A percentile compares a stretch with the other conserved stretches of the same genome.
These are phyloP conservation scores for Sphagnum magellanicum DNA, from an alignment of 228 moss, liverwort and hornwort genomes.

Conservation along the genomic window DNA sequence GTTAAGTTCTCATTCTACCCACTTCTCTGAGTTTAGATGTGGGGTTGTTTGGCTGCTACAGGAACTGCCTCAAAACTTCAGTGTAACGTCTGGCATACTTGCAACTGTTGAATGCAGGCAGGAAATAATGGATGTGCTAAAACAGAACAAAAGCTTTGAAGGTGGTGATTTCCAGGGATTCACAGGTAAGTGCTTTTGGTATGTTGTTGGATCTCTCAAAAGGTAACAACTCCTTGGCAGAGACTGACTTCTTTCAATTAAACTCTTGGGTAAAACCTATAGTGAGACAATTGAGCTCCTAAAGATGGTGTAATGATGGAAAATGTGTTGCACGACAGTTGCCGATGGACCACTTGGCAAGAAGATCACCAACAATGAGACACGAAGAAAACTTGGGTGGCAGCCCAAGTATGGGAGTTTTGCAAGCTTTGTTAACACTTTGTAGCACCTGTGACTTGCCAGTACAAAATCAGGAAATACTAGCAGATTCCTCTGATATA, in stretches of 20 bases:
- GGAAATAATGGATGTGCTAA: slow-evolving; percentile 67
- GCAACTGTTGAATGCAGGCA: slow-evolving; percentile 33
- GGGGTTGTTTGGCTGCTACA: neutral
- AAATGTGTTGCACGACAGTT: slow-evolving; percentile 36
- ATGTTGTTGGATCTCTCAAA: neutral
- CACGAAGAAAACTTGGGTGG: slow-evolving; percentile 62
- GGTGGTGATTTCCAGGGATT: slow-evolving; percentile 59
- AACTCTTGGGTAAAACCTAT: neutral
- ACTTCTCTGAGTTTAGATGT: neutral
- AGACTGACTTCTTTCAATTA: neutral
- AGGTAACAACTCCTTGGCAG: neutral
- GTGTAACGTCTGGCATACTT: slow-evolving; percentile 5
- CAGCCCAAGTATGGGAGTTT: slow-evolving; percentile 77
- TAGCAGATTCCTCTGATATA: no score
- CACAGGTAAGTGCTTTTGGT: slow-evolving; percentile 31
- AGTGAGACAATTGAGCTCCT: neutral
- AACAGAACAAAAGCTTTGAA: slow-evolving; percentile 66
- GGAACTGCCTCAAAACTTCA: neutral
- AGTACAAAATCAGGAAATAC: no score
- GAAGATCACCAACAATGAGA: slow-evolving; percentile 71
- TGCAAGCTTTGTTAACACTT: slow-evolving; percentile 32
- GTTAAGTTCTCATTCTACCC: neutral
- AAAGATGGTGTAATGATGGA: neutral
- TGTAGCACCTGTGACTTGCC: no score
- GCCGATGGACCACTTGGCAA: slow-evolving; percentile 84